phyloP scores from a whole-genome alignment of 1,284 basidiomycete genomes.

The Puccinia novopanici region DNA sequence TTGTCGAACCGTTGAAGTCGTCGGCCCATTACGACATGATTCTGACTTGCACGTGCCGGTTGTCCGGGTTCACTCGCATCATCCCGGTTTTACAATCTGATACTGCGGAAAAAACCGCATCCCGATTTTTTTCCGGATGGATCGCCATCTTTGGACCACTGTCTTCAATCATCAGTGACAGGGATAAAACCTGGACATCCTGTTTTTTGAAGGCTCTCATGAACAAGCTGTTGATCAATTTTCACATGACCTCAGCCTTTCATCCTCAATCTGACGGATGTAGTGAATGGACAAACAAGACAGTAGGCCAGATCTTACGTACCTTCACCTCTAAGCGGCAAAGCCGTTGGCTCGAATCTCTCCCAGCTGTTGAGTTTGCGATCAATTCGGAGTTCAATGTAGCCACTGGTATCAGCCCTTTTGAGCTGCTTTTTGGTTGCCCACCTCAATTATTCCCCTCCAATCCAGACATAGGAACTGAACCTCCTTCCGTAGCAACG shows the following conservation, averaged over 20 bases:
- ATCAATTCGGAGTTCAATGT: no score
- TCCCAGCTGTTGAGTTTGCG: no score
- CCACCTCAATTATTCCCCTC: background rate
- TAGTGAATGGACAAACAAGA: conserved; percentile 56
- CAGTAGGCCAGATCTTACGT: conserved; percentile 55
- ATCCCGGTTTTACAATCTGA: background rate
- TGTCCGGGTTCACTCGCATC: background rate
- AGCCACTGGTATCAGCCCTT: conserved; percentile 28
- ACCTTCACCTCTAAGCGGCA: conserved; percentile 54
- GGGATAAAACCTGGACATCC: conserved; percentile 55
- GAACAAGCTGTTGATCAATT: background rate
- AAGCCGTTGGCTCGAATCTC: no score
- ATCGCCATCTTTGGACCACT: conserved; percentile 52
- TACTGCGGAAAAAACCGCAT: background rate
- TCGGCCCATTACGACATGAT: conserved; percentile 4
- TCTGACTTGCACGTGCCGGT: no score
- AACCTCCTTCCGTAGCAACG: background rate
- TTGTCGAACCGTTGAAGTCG: background rate
- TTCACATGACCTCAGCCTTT: conserved; percentile 34
- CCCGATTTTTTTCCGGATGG: conserved; percentile 56
- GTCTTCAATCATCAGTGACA: conserved; percentile 53
- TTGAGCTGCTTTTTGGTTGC: conserved; percentile 52
- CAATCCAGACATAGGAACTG: background rate
- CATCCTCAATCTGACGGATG: conserved; percentile 55
- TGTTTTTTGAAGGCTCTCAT: conserved; percentile 55